These are phyloP conservation scores for Arabidopsis suecica DNA, from an alignment of 345 rosid species.

Conservation along the genomic window DNA sequence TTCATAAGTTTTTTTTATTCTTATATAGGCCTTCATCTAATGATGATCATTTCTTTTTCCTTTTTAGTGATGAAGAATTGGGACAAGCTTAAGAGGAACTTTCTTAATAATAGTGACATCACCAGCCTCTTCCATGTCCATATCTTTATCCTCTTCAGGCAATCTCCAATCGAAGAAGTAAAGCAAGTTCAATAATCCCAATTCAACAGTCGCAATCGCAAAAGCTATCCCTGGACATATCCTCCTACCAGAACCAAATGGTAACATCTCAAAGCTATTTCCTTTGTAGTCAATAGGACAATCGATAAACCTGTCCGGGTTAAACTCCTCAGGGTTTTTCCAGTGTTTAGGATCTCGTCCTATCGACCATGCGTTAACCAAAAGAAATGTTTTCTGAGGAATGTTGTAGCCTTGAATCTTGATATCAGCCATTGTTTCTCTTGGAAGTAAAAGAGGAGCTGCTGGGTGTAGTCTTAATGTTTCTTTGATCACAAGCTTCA, in stretches of 20 bases:
- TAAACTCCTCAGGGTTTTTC: constrained; percentile 8
- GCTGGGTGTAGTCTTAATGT: constrained; percentile 48
- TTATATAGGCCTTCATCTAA: too few species aligned
- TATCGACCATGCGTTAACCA: constrained; percentile 32
- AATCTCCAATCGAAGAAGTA: constrained; percentile 12
- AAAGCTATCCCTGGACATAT: constrained; percentile 9
- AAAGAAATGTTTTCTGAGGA: constrained; percentile 10
- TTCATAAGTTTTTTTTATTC: neutral
- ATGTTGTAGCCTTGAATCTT: constrained; percentile 32
- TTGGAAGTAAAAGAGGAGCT: constrained; percentile 54
- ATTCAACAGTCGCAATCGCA: neutral
- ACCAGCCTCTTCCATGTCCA: constrained; percentile 37
- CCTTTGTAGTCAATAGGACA: constrained; percentile 1
- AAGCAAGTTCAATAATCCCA: constrained; percentile 4
- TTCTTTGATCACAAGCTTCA: constrained; percentile 57
- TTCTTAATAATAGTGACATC: constrained; percentile 11
- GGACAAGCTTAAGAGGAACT: constrained; percentile 35
- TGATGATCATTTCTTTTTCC: neutral
- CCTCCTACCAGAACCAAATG: constrained; percentile 16
- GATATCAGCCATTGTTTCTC: constrained; percentile 54
- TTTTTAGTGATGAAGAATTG: constrained; percentile 16
- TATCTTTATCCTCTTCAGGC: constrained; percentile 1
- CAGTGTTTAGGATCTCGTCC: neutral
- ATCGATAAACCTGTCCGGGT: neutral
- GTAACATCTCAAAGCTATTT: neutral